phyloP scores from a whole-genome alignment of 331 rosid genomes.

The Malus hybrid region DNA sequence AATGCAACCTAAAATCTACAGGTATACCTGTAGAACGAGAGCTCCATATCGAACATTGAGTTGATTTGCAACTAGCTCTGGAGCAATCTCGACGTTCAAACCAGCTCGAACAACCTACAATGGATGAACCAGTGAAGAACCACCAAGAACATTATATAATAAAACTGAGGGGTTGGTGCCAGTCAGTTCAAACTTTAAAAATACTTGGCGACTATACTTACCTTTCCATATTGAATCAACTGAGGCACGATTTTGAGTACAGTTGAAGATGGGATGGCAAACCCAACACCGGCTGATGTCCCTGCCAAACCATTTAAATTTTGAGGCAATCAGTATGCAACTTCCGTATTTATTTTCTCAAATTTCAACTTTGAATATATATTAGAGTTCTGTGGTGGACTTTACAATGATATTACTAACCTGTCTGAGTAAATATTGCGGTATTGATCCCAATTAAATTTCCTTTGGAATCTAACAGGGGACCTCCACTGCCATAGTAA shows the following conservation, averaged over 20 bases:
- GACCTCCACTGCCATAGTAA: constrained; percentile 76
- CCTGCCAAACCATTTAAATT: constrained; percentile 42
- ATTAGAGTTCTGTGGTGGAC: neutral
- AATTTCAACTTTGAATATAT: constrained; percentile 1
- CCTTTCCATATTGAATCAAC: constrained; percentile 79
- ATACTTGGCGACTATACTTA: constrained; percentile 13
- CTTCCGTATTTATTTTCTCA: neutral
- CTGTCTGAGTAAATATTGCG: constrained; percentile 92
- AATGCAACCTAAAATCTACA: neutral
- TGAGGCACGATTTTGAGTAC: constrained; percentile 77
- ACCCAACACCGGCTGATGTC: constrained; percentile 97
- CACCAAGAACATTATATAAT: neutral
- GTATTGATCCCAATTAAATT: constrained; percentile 82
- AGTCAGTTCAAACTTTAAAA: neutral
- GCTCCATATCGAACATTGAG: constrained; percentile 94
- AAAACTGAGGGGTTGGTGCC: neutral
- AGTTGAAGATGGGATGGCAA: constrained; percentile 91
- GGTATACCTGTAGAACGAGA: constrained; percentile 57
- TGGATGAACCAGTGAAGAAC: constrained; percentile 6
- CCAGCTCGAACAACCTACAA: constrained; percentile 77
- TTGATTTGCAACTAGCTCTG: constrained; percentile 76
- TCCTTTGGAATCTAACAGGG: constrained; percentile 85
- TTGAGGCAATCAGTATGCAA: neutral
- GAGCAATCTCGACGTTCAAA: constrained; percentile 76
- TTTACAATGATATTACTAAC: constrained; percentile 13